These are phyloP conservation scores for Monilinia laxa DNA, from an alignment of 2,329 filamentous ascomycete genomes.

Conservation along the genomic window DNA sequence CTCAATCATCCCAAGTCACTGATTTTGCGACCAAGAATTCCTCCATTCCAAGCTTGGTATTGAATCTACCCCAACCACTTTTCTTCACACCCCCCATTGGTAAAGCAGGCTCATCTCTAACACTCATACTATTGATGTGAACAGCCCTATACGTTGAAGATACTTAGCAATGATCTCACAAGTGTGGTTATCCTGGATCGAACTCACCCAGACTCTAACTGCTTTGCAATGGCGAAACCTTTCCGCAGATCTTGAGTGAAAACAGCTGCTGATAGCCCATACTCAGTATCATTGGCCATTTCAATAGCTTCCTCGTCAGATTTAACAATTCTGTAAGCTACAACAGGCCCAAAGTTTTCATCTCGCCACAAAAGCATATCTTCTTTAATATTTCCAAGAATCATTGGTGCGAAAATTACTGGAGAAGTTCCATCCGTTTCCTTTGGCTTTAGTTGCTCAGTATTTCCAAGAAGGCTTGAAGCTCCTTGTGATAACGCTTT, in stretches of 20 bases:
- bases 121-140: conserved; percentile 64
- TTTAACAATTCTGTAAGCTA: conserved; percentile 54
- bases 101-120: conserved; percentile 56
- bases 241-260: conserved; percentile 60
- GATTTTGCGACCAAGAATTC: conserved; percentile 22
- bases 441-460: not conserved
- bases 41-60: conserved; percentile 14
- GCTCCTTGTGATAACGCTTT: conserved; percentile 12
- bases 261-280: conserved; percentile 62
- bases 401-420: conserved; percentile 77
- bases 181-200: conserved; percentile 32
- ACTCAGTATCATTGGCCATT: conserved; percentile 64
- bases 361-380: conserved; percentile 74
- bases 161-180: conserved; percentile 35
- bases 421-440: conserved; percentile 57
- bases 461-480: conserved; percentile 44
- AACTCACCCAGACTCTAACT: conserved; percentile 51
- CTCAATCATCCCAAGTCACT: conserved; percentile 24
- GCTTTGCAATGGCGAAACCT: conserved; percentile 40
- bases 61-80: conserved; percentile 63
- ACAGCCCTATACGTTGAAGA: conserved; percentile 63
- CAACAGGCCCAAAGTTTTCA: conserved; percentile 62
- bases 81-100: conserved; percentile 48
- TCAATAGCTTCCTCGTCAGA: conserved; percentile 57
- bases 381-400: conserved; percentile 69